Conservation (phyloP, 148 eudicot species). For the Rhododendron ovatum region DNA sequence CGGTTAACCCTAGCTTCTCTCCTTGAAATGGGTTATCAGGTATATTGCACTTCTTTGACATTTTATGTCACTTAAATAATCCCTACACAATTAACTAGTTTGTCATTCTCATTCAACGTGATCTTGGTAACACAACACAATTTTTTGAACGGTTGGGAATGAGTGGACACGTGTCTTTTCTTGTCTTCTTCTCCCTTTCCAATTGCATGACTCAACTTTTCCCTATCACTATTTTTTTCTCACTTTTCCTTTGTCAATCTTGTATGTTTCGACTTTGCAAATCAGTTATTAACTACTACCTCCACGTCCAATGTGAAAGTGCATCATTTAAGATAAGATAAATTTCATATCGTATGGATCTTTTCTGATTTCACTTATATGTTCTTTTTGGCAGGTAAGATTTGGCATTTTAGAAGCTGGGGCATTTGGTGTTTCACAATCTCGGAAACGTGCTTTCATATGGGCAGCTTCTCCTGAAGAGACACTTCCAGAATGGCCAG, state of each 20-base stretch:
- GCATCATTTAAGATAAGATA: neutral
- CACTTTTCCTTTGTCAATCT: neutral
- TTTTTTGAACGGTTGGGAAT: neutral
- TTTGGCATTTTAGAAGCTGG: slow-evolving; percentile 99
- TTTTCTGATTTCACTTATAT: neutral
- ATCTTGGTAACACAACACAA: neutral
- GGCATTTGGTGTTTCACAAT: slow-evolving; percentile 90
- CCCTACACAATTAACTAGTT: neutral
- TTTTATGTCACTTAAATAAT: neutral
- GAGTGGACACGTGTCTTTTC: neutral
- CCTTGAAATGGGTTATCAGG: slow-evolving; percentile 78
- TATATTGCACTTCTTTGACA: slow-evolving; percentile 11
- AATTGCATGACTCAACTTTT: neutral
- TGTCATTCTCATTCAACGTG: neutral
- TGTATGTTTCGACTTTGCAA: neutral
- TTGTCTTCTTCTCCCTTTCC: neutral
- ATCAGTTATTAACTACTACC: neutral
- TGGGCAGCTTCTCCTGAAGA: slow-evolving; percentile 98
- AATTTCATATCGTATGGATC: neutral
- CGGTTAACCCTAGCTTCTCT: slow-evolving; percentile 61
- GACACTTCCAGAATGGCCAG: slow-evolving; percentile 95
- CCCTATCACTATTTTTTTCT: neutral
- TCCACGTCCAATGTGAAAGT: neutral
- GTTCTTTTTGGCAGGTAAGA: slow-evolving; percentile 51
- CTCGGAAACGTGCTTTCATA: slow-evolving; percentile 93